A percentile compares a stretch with the other conserved stretches of the same genome.
Evolutionary conservation across 805 yeast species (phyloP).

Genomic region (Candida maesae): DNA sequence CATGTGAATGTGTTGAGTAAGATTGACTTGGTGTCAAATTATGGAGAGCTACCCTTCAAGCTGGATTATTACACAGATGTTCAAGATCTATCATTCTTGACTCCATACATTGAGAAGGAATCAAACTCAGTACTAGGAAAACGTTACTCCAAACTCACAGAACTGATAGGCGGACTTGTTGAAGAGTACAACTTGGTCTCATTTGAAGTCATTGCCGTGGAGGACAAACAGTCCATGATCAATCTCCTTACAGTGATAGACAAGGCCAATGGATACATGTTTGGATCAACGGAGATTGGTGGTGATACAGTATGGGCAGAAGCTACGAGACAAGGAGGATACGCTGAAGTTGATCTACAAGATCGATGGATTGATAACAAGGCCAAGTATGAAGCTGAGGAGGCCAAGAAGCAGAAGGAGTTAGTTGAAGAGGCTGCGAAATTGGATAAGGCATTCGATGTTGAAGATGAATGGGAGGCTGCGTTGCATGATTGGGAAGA

Average conservation of each 20-base stretch:
- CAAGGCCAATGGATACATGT: constrained; percentile 89
- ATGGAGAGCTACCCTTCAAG: constrained; percentile 78
- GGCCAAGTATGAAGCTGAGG: constrained; percentile 66
- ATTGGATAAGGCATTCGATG: constrained; percentile 42
- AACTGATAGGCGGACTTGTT: constrained; percentile 75
- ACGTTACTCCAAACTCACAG: constrained; percentile 64
- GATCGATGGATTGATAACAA: constrained; percentile 94
- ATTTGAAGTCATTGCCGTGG: constrained; percentile 86
- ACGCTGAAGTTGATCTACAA: constrained; percentile 64
- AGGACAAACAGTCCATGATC: constrained; percentile 91
- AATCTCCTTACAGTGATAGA: constrained; percentile 72
- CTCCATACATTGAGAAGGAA: constrained; percentile 69
- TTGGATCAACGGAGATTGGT: constrained; percentile 90
- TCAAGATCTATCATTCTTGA: constrained; percentile 69
- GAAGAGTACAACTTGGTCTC: constrained; percentile 85
- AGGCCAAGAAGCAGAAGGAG: constrained; percentile 42
- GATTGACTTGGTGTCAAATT: constrained; percentile 73
- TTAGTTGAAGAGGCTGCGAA: constrained; percentile 39
- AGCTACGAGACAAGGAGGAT: constrained; percentile 77
- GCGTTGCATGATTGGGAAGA: constrained; percentile 59
- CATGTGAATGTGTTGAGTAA: constrained; percentile 91
- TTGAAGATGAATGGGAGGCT: constrained; percentile 70
- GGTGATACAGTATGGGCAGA: constrained; percentile 99
- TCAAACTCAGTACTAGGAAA: constrained; percentile 60
- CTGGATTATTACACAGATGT: constrained; percentile 90